A percentile compares a stretch with the other conserved stretches of the same genome.
phyloP scores from a whole-genome alignment of 2,329 filamentous ascomycete genomes.

The Uncinocarpus reesii region DNA sequence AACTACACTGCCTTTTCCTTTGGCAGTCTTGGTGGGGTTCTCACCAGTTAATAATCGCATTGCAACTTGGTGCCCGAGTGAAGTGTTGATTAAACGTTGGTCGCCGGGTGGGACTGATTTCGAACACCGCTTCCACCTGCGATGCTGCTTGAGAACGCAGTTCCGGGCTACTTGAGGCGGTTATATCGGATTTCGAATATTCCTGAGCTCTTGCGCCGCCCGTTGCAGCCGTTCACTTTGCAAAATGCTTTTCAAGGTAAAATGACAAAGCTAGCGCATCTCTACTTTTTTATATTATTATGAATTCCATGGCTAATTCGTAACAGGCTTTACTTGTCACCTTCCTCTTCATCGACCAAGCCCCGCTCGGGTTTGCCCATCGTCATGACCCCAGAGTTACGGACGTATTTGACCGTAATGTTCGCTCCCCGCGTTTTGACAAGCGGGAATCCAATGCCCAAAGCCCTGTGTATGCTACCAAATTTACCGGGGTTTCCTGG shows the following conservation, averaged over 20 bases:
- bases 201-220: too few relatives aligned
- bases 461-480: slow-evolving; percentile 36
- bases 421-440: neutral
- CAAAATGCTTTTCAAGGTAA: slow-evolving; percentile 10
- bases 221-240: too few relatives aligned
- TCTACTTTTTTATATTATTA: neutral
- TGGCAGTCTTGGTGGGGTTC: too few relatives aligned
- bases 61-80: too few relatives aligned
- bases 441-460: slow-evolving; percentile 5
- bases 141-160: too few relatives aligned
- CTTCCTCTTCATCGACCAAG: slow-evolving; percentile 8
- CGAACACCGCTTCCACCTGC: too few relatives aligned
- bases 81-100: too few relatives aligned
- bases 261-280: neutral
- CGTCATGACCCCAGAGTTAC: slow-evolving; percentile 8
- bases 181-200: too few relatives aligned
- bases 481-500: slow-evolving; percentile 47
- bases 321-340: slow-evolving; percentile 1
- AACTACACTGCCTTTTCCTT: too few relatives aligned
- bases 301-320: neutral
- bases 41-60: too few relatives aligned
- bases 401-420: slow-evolving; percentile 11
- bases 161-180: too few relatives aligned
- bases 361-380: neutral
- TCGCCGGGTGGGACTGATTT: too few relatives aligned